Conservation (phyloP, 2,329 filamentous ascomycete species). For the Simplicillium aogashimaense region DNA sequence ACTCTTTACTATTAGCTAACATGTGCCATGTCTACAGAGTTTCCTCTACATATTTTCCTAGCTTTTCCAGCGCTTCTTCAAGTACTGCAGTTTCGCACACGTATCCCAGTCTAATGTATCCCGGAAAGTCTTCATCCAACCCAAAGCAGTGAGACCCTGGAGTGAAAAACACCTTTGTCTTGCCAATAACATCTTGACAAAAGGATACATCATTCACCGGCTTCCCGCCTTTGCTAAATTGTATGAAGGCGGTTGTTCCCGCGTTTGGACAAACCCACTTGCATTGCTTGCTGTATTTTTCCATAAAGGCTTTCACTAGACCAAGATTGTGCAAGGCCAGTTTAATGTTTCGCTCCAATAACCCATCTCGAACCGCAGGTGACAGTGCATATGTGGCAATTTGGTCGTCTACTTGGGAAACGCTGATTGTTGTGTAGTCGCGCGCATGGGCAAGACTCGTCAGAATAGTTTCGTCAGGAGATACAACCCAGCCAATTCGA, state of each 20-base stretch:
- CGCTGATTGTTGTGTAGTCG: constrained; percentile 80
- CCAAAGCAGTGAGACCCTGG: constrained; percentile 71
- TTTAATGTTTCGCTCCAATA: constrained; percentile 27
- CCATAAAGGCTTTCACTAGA: constrained; percentile 57
- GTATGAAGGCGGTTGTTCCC: constrained; percentile 71
- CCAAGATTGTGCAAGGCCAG: constrained; percentile 59
- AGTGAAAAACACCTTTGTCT: constrained; percentile 63
- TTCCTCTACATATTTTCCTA: constrained; percentile 27
- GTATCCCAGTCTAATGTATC: constrained; percentile 71
- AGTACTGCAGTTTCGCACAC: constrained; percentile 63
- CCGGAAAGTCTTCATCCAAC: constrained; percentile 51
- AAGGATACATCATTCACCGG: constrained; percentile 65
- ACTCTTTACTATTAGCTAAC: background rate
- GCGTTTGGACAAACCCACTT: constrained; percentile 67
- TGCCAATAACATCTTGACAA: constrained; percentile 56
- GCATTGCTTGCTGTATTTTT: constrained; percentile 51
- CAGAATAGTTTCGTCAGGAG: constrained; percentile 51
- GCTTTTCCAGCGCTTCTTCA: constrained; percentile 48
- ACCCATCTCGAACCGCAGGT: constrained; percentile 23
- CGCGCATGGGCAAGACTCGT: constrained; percentile 53
- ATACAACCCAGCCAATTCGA: constrained; percentile 74
- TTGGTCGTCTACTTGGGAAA: constrained; percentile 54
- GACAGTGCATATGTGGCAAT: constrained; percentile 68
- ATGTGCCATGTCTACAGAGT: background rate
- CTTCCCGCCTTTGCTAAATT: constrained; percentile 50